phyloP scores from a whole-genome alignment of 2,329 filamentous ascomycete genomes.

The Rachicladosporium sp. region DNA sequence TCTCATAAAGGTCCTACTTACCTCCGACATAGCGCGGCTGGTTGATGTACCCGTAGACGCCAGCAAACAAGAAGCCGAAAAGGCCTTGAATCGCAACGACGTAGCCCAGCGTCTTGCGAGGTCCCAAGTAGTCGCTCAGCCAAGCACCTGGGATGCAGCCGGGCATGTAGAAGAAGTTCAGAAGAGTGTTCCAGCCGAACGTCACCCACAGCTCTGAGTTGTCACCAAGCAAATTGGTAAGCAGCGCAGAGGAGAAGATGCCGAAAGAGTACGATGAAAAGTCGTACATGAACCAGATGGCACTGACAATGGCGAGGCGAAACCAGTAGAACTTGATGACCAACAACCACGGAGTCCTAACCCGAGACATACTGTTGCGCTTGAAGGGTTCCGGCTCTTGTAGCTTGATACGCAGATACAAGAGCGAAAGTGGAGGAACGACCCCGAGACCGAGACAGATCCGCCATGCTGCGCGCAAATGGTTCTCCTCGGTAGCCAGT shows the following conservation, averaged over 20 bases:
- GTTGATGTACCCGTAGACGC: conserved; percentile 59
- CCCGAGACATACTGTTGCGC: conserved; percentile 51
- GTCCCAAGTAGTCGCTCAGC: conserved; percentile 65
- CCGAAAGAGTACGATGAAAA: conserved; percentile 77
- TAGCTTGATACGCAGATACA: conserved; percentile 59
- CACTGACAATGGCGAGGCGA: conserved; percentile 54
- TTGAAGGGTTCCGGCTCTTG: conserved; percentile 70
- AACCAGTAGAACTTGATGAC: conserved; percentile 58
- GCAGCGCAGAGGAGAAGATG: conserved; percentile 70
- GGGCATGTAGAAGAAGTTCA: conserved; percentile 82
- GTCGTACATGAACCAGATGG: conserved; percentile 73
- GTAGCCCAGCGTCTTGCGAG: conserved; percentile 57
- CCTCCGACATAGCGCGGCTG: conserved; percentile 54
- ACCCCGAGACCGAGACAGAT: conserved; percentile 66
- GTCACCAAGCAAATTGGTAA: conserved; percentile 51
- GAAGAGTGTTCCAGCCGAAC: conserved; percentile 79
- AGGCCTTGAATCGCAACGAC: conserved; percentile 63
- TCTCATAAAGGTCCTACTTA: too few species aligned
- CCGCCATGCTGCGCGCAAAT: conserved; percentile 46
- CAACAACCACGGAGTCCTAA: conserved; percentile 39
- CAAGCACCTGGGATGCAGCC: conserved; percentile 69
- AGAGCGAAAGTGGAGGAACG: conserved; percentile 60
- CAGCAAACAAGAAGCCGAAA: conserved; percentile 82
- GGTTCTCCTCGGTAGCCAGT: conserved; percentile 6
- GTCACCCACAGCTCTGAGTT: conserved; percentile 54